phyloP scores from a whole-genome alignment of 2,329 filamentous ascomycete genomes.

The Aspergillus aculeatus region DNA sequence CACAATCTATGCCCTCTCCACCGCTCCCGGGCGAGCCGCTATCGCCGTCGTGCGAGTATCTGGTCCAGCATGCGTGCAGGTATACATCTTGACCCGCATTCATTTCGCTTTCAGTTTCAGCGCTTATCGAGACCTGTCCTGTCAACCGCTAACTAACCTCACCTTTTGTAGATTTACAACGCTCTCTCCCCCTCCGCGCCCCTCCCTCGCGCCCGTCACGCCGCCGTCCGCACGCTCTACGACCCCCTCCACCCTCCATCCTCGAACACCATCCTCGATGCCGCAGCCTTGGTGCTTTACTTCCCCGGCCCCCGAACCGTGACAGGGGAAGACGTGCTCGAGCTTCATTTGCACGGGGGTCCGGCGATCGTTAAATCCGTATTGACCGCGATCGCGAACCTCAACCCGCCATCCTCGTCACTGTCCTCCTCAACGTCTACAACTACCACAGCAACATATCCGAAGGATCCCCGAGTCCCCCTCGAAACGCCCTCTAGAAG shows the following conservation, averaged over 20 bases:
- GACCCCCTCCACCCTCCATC: slow-evolving; percentile 50
- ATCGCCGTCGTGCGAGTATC: slow-evolving; percentile 90
- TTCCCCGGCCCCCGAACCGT: slow-evolving; percentile 80
- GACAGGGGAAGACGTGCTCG: slow-evolving; percentile 89
- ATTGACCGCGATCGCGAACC: slow-evolving; percentile 67
- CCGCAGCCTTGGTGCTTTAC: slow-evolving; percentile 75
- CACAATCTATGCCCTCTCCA: slow-evolving; percentile 92
- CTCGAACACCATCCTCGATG: slow-evolving; percentile 60
- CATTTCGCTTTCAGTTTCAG: no score
- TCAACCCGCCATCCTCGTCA: background rate
- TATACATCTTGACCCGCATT: slow-evolving; percentile 37
- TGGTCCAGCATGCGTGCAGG: slow-evolving; percentile 69
- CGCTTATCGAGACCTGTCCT: background rate
- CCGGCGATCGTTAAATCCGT: slow-evolving; percentile 85
- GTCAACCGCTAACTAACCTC: background rate
- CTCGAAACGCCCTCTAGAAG: background rate
- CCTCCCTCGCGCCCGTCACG: slow-evolving; percentile 61
- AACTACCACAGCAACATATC: background rate
- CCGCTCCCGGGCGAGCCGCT: slow-evolving; percentile 78
- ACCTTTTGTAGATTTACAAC: slow-evolving; percentile 60
- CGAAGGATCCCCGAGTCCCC: background rate
- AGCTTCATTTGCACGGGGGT: slow-evolving; percentile 92
- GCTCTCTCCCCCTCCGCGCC: slow-evolving; percentile 57
- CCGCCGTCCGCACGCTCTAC: slow-evolving; percentile 72
- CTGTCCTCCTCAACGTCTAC: no score